A percentile compares a stretch with the other conserved stretches of the same genome.
Conservation (phyloP, 768 basidiomycete species). For the Serendipita sp. region DNA sequence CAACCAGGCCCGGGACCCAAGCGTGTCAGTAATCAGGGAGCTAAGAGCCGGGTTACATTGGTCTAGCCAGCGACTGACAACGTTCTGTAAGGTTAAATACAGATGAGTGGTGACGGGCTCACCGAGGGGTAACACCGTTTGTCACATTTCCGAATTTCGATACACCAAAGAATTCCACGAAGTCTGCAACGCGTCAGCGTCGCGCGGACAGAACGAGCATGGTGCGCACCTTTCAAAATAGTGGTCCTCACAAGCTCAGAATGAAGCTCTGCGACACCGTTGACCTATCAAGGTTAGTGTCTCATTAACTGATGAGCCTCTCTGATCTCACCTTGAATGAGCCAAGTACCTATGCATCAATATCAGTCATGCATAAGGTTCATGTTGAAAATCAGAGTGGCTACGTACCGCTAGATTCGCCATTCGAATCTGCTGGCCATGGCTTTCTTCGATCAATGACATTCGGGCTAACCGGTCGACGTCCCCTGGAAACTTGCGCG, state of each 20-base stretch:
- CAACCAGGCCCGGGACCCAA: slow-evolving; percentile 70
- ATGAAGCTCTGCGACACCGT: slow-evolving; percentile 96
- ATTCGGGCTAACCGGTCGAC: slow-evolving; percentile 64
- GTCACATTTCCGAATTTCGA: slow-evolving; percentile 43
- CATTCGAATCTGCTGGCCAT: slow-evolving; percentile 78
- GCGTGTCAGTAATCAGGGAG: slow-evolving; percentile 66
- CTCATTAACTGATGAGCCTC: slow-evolving; percentile 28
- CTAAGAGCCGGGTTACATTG: slow-evolving; percentile 83
- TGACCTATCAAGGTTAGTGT: slow-evolving; percentile 44
- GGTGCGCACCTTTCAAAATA: slow-evolving; percentile 36
- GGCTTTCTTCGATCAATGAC: slow-evolving; percentile 88
- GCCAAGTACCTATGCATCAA: slow-evolving; percentile 9
- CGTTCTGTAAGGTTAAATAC: slow-evolving; percentile 27
- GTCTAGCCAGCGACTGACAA: slow-evolving; percentile 85
- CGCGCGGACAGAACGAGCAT: not conserved
- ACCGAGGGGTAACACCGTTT: slow-evolving; percentile 57
- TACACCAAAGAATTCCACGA: slow-evolving; percentile 80
- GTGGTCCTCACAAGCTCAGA: slow-evolving; percentile 74
- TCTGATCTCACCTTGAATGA: slow-evolving; percentile 16
- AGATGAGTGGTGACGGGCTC: not conserved
- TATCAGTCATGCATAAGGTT: not conserved
- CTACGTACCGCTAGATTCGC: slow-evolving; percentile 64
- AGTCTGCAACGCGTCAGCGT: slow-evolving; percentile 31
- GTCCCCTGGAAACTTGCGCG: slow-evolving; percentile 81
- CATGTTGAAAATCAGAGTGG: slow-evolving; percentile 10